phyloP scores from a whole-genome alignment of 768 basidiomycete genomes.

The Artomyces pyxidatus region DNA sequence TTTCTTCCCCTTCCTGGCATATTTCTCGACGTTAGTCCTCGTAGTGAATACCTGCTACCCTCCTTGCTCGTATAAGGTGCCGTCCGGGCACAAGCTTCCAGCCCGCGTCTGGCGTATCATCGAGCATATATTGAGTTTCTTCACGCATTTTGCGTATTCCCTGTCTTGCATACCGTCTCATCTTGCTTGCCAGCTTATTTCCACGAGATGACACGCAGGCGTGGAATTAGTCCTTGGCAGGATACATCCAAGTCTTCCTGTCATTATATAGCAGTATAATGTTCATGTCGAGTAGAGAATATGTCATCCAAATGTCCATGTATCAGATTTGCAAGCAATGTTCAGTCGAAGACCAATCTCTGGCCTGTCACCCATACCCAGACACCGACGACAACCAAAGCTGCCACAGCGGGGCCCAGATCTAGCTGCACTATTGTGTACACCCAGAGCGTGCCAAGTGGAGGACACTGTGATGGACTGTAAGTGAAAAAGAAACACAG shows the following conservation, averaged over 20 bases:
- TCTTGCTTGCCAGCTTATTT: too few species aligned
- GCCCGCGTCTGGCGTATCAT: conserved; percentile 66
- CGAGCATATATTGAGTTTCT: conserved; percentile 49
- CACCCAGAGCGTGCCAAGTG: conserved; percentile 72
- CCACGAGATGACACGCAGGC: background rate
- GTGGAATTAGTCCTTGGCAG: background rate
- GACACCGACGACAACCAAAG: conserved; percentile 41
- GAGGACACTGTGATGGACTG: conserved; percentile 47
- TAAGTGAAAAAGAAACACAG: background rate
- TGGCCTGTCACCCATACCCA: conserved; percentile 61
- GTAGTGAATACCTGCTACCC: background rate
- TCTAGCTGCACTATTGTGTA: conserved; percentile 67
- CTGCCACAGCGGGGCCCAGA: conserved; percentile 50
- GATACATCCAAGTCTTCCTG: too few species aligned
- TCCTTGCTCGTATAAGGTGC: conserved; percentile 72
- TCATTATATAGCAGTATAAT: background rate
- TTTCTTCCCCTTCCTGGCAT: background rate
- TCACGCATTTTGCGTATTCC: background rate
- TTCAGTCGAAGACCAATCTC: conserved; percentile 19
- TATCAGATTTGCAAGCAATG: too few species aligned
- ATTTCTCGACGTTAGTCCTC: background rate
- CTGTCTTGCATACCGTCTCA: background rate
- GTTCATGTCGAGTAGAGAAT: background rate
- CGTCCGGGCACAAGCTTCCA: conserved; percentile 50
- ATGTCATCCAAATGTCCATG: background rate